These are phyloP conservation scores for Pilaira anomala DNA, from an alignment of 192 early-diverging fungal species.

Conservation along the genomic window DNA sequence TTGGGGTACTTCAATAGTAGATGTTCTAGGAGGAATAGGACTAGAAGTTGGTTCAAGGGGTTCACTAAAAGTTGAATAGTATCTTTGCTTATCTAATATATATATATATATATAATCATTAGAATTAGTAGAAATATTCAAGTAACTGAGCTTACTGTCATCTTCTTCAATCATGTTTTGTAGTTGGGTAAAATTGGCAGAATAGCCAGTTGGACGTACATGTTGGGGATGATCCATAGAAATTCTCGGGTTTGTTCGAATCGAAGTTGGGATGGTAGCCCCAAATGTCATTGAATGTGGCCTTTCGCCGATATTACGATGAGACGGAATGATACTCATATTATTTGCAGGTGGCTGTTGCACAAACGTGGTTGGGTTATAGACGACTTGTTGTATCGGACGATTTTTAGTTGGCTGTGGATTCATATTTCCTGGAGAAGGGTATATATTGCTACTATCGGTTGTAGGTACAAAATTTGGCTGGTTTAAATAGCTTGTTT, in stretches of 20 bases:
- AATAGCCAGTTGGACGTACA: conserved; percentile 4
- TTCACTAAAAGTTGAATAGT: neutral
- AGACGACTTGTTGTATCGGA: neutral
- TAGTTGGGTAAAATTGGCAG: neutral
- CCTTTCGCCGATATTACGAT: neutral
- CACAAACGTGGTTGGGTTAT: neutral
- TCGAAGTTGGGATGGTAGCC: neutral
- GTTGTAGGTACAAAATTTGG: neutral
- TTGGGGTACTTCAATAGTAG: neutral
- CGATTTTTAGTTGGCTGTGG: neutral
- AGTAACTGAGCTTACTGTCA: neutral
- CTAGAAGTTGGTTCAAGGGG: neutral
- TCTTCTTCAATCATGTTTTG: neutral
- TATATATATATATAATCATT: neutral
- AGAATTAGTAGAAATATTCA: neutral
- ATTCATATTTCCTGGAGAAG: conserved; percentile 1
- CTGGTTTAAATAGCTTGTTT: no score
- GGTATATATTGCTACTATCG: neutral
- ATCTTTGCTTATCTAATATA: neutral
- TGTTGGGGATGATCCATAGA: no score
- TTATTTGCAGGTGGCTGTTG: neutral
- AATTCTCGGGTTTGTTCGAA: neutral
- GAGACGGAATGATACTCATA: neutral
- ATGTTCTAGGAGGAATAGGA: neutral
- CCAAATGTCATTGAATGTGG: conserved; percentile 17